Evolutionary conservation across 2,329 filamentous ascomycete genomes (phyloP).

Genomic region (Onygena corvina): DNA sequence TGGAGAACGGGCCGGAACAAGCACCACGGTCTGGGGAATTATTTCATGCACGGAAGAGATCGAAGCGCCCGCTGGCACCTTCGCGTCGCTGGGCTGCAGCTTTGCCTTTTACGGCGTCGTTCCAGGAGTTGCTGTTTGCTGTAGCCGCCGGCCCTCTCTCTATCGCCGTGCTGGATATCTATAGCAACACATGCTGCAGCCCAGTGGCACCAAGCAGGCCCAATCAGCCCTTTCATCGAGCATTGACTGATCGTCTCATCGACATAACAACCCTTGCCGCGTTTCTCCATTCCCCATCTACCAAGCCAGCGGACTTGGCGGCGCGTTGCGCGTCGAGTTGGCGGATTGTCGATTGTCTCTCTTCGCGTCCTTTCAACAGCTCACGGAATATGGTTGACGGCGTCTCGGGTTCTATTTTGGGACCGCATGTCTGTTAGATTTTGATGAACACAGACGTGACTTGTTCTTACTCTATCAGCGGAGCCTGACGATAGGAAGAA

Average conservation of each 20-base stretch:
- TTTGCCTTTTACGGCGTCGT: too few relatives aligned
- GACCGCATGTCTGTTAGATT: too few relatives aligned
- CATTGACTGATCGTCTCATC: constrained; percentile 2
- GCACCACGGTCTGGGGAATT: not conserved
- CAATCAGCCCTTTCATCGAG: not conserved
- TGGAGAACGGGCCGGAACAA: not conserved
- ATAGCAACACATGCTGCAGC: not conserved
- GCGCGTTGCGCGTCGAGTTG: not conserved
- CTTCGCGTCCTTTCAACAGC: not conserved
- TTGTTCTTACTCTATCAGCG: too few relatives aligned
- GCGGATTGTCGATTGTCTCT: not conserved
- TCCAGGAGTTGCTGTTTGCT: not conserved
- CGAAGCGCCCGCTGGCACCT: not conserved
- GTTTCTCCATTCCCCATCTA: not conserved
- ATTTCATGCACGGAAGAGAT: constrained; percentile 3
- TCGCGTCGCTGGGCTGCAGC: not conserved
- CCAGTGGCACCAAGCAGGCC: not conserved
- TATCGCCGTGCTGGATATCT: not conserved
- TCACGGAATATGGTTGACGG: too few relatives aligned
- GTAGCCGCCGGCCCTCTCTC: not conserved
- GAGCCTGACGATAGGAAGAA: not conserved
- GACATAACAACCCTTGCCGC: not conserved
- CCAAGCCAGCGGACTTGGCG: not conserved
- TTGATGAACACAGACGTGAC: too few relatives aligned
- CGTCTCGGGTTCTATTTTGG: too few relatives aligned